phyloP scores from a whole-genome alignment of 108 stramenopile species.

The Fragilaria crotonensis region DNA sequence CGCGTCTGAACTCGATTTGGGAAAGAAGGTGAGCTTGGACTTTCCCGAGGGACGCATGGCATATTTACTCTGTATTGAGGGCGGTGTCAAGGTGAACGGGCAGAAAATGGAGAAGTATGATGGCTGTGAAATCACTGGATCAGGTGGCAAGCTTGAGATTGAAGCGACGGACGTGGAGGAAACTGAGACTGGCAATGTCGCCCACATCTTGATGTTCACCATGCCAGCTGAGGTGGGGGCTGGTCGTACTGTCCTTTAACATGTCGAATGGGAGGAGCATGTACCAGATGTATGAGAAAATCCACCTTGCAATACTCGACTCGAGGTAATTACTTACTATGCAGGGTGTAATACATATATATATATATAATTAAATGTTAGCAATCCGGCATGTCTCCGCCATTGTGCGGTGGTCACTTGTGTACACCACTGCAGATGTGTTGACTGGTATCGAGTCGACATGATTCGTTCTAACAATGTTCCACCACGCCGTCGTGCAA shows the following conservation, averaged over 20 bases:
- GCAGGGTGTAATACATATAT: too few species aligned
- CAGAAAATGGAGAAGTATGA: conserved; percentile 35
- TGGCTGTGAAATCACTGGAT: conserved; percentile 40
- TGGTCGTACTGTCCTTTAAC: conserved; percentile 38
- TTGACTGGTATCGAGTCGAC: too few species aligned
- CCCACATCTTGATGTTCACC: conserved; percentile 45
- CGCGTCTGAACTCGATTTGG: conserved; percentile 53
- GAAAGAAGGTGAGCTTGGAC: conserved; percentile 17
- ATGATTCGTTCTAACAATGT: conserved; percentile 23
- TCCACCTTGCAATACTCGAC: too few species aligned
- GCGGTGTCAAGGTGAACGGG: conserved; percentile 37
- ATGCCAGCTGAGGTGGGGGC: conserved; percentile 25
- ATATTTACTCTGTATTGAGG: conserved; percentile 71
- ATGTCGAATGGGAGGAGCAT: too few species aligned
- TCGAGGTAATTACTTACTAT: too few species aligned
- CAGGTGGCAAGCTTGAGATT: conserved; percentile 19
- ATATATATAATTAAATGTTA: too few species aligned
- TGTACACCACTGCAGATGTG: too few species aligned
- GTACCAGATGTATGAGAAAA: too few species aligned
- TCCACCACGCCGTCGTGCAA: conserved; percentile 35
- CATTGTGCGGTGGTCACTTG: too few species aligned
- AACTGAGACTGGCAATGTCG: conserved; percentile 32
- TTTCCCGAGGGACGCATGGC: conserved; percentile 44
- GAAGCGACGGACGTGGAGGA: conserved; percentile 29
- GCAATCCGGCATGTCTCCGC: too few species aligned